These are phyloP conservation scores for Auricularia cornea DNA, from an alignment of 768 basidiomycete species.

Conservation along the genomic window DNA sequence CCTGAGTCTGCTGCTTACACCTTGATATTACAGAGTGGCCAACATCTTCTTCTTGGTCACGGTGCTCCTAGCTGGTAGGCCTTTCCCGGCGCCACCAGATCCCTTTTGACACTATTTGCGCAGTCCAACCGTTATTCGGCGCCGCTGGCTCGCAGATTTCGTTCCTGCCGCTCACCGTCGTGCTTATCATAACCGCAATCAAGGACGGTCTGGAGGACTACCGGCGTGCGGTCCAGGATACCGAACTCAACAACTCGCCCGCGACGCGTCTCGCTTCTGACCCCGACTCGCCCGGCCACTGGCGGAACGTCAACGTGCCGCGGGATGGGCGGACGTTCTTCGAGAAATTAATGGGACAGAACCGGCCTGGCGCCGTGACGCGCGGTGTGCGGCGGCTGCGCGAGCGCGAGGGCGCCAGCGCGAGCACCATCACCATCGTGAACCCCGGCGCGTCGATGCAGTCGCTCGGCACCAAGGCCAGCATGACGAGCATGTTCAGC, in stretches of 20 bases:
- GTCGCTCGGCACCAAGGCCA: conserved; percentile 22
- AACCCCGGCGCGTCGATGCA: conserved; percentile 12
- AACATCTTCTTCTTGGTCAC: too few relatives aligned
- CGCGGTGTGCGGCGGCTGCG: conserved; percentile 35
- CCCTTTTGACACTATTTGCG: too few relatives aligned
- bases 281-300: conserved; percentile 18
- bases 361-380: conserved; percentile 22
- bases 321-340: conserved; percentile 26
- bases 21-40: too few relatives aligned
- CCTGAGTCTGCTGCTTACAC: too few relatives aligned
- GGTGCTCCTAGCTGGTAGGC: too few relatives aligned
- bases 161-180: conserved; percentile 80
- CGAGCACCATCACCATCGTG: background rate
- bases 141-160: conserved; percentile 75
- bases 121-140: conserved; percentile 88
- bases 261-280: conserved; percentile 38
- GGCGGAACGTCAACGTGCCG: conserved; percentile 37
- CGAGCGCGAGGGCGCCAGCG: conserved; percentile 9
- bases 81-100: too few relatives aligned
- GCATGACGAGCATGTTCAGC: conserved; percentile 9
- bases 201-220: conserved; percentile 97
- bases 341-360: conserved; percentile 23
- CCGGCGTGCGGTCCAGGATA: conserved; percentile 78
- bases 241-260: conserved; percentile 91
- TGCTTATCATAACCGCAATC: conserved; percentile 80